Evolutionary conservation across 2,329 filamentous ascomycete genomes (phyloP).

Genomic region (Fusarium neocosmosporiellum): DNA sequence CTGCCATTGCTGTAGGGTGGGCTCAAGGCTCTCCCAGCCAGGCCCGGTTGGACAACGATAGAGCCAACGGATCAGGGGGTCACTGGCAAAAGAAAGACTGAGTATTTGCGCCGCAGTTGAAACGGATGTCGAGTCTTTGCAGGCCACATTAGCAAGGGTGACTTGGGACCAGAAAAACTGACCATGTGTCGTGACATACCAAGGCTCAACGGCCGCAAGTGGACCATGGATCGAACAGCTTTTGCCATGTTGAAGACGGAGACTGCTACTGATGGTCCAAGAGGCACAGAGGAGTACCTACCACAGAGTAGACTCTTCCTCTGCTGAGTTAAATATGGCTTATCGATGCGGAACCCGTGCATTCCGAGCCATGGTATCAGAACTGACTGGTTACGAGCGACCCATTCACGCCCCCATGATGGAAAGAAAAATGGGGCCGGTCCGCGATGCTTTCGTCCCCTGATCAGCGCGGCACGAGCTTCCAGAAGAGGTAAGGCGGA

Average conservation of each 20-base stretch:
- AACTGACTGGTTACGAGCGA: neutral
- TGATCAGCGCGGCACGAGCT: neutral
- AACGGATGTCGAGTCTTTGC: neutral
- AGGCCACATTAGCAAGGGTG: neutral
- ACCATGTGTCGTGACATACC: neutral
- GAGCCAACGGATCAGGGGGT: conserved; percentile 17
- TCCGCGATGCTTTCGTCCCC: neutral
- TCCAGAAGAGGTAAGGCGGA: neutral
- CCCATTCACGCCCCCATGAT: neutral
- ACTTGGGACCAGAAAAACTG: neutral
- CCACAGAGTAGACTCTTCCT: neutral
- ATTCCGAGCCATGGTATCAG: neutral
- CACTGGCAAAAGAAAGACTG: conserved; percentile 18
- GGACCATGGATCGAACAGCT: neutral
- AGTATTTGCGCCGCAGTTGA: conserved; percentile 6
- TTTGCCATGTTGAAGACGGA: neutral
- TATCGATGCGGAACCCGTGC: neutral
- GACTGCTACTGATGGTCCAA: neutral
- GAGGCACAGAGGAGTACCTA: neutral
- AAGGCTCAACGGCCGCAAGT: neutral
- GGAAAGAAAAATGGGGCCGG: neutral
- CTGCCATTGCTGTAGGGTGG: conserved; percentile 16
- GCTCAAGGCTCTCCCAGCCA: conserved; percentile 11
- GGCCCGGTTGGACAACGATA: conserved; percentile 5
- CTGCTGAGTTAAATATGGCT: neutral